A percentile compares a stretch with the other conserved stretches of the same genome.
phyloP scores from a whole-genome alignment of 2,329 filamentous ascomycete genomes.

The Ophiosphaerella korrae region DNA sequence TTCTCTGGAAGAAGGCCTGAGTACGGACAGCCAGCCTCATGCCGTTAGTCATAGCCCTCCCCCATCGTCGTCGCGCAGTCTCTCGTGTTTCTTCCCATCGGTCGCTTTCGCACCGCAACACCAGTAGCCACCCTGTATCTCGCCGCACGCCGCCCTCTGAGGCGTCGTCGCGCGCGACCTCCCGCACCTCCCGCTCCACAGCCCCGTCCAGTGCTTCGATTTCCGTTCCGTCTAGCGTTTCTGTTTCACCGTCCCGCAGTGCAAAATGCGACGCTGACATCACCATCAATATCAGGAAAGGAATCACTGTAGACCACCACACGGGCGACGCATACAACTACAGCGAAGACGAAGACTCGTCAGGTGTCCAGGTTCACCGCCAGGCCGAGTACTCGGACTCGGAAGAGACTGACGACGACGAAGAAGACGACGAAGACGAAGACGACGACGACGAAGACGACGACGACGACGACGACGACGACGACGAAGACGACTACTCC shows the following conservation, averaged over 20 bases:
- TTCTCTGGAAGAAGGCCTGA: conserved; percentile 49
- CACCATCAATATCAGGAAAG: conserved; percentile 43
- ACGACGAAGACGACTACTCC: conserved; percentile 39
- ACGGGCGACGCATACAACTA: conserved; percentile 44
- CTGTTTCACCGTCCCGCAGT: conserved; percentile 33
- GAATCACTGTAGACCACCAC: conserved; percentile 47
- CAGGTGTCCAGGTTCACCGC: conserved; percentile 40
- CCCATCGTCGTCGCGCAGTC: conserved; percentile 35
- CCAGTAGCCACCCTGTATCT: conserved; percentile 13
- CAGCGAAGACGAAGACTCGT: conserved; percentile 41
- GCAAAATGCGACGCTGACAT: conserved; percentile 46
- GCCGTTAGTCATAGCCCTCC: conserved; percentile 51
- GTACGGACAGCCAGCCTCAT: conserved; percentile 47
- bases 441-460: conserved; percentile 32
- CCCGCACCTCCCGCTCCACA: conserved; percentile 26
- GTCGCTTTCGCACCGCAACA: conserved; percentile 35
- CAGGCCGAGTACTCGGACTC: conserved; percentile 36
- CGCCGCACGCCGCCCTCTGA: conserved; percentile 19
- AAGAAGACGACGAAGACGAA: conserved; percentile 37
- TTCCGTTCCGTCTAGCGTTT: conserved; percentile 36
- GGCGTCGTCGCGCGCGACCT: conserved; percentile 23
- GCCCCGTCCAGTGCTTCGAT: not conserved
- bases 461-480: conserved; percentile 33
- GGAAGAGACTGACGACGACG: conserved; percentile 33
- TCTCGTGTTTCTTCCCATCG: conserved; percentile 28